Percentiles rank a stretch among this genome's conserved stretches.
Evolutionary conservation across 495 filamentous ascomycete species (phyloP).

Genomic region (Entonaema liquescens): DNA sequence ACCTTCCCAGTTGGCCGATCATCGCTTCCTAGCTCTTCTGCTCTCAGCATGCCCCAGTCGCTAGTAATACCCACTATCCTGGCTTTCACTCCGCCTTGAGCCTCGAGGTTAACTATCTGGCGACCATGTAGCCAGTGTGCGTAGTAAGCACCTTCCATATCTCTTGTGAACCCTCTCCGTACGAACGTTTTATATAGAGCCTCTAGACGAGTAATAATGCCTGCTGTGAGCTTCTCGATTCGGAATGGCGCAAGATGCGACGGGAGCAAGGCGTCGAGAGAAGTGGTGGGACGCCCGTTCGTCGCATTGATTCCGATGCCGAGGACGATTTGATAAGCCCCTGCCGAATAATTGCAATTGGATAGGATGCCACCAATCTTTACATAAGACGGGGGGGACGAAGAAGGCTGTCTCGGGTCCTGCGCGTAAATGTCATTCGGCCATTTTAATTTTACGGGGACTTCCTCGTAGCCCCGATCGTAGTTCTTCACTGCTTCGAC

Average conservation of each 20-base stretch:
- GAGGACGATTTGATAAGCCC: constrained; percentile 84
- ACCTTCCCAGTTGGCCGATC: constrained; percentile 78
- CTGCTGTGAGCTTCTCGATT: constrained; percentile 83
- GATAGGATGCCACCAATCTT: constrained; percentile 96
- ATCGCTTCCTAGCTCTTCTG: constrained; percentile 79
- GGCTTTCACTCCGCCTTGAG: constrained; percentile 78
- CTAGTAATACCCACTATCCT: constrained; percentile 88
- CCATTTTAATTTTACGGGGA: constrained; percentile 94
- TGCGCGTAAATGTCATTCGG: constrained; percentile 94
- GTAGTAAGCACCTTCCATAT: constrained; percentile 84
- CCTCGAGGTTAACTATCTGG: constrained; percentile 89
- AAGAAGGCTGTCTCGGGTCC: constrained; percentile 68
- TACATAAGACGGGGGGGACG: constrained; percentile 68
- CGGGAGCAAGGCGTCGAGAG: constrained; percentile 75
- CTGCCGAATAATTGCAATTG: constrained; percentile 81
- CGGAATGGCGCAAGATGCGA: constrained; percentile 66
- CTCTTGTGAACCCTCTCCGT: constrained; percentile 71
- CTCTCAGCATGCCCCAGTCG: constrained; percentile 86
- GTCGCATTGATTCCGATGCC: constrained; percentile 91
- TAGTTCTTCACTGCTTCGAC: constrained; percentile 86
- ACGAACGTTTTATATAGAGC: constrained; percentile 78
- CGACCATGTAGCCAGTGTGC: constrained; percentile 87
- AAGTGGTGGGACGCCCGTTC: constrained; percentile 88
- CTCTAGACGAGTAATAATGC: constrained; percentile 83
- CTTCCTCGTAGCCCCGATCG: constrained; percentile 68